A percentile compares a stretch with the other conserved stretches of the same genome.
Conservation (phyloP, 257 asterid genomes). For the Mitragyna speciosa region DNA sequence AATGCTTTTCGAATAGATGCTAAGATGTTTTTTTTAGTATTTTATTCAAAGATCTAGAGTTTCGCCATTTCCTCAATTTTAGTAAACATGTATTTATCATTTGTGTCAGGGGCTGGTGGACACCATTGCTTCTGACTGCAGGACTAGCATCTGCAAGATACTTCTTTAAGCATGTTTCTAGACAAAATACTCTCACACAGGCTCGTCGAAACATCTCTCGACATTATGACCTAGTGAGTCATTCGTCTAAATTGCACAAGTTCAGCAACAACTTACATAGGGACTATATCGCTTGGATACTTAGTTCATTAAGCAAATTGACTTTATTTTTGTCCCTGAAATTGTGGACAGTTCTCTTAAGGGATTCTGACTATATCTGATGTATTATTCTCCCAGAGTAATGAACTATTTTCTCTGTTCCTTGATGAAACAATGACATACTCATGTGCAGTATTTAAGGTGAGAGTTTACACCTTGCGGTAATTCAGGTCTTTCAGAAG, state of each 20-base stretch:
- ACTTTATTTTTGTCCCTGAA: not conserved
- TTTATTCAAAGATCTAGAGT: not conserved
- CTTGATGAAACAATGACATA: slow-evolving; percentile 90
- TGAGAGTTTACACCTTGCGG: slow-evolving; percentile 18
- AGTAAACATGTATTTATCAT: not conserved
- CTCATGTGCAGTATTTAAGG: slow-evolving; percentile 86
- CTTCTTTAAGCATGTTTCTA: slow-evolving; percentile 63
- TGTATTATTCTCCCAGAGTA: slow-evolving; percentile 55
- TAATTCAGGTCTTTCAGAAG: not conserved
- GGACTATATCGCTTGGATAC: not conserved
- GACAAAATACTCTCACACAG: slow-evolving; percentile 72
- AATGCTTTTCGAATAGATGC: not conserved
- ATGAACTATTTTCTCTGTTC: slow-evolving; percentile 58
- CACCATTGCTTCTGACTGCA: slow-evolving; percentile 69
- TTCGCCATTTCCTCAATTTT: not conserved
- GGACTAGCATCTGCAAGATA: slow-evolving; percentile 78
- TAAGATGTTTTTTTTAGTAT: not conserved
- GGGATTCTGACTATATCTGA: not conserved
- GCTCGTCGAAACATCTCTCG: slow-evolving; percentile 82
- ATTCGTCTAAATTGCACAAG: not conserved
- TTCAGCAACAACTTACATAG: not conserved
- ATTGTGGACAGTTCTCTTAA: not conserved
- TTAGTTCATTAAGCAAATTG: not conserved
- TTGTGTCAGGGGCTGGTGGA: slow-evolving; percentile 86
- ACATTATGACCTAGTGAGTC: slow-evolving; percentile 81